phyloP scores from a whole-genome alignment of 345 rosid species.

The Aurinia saxatilis region DNA sequence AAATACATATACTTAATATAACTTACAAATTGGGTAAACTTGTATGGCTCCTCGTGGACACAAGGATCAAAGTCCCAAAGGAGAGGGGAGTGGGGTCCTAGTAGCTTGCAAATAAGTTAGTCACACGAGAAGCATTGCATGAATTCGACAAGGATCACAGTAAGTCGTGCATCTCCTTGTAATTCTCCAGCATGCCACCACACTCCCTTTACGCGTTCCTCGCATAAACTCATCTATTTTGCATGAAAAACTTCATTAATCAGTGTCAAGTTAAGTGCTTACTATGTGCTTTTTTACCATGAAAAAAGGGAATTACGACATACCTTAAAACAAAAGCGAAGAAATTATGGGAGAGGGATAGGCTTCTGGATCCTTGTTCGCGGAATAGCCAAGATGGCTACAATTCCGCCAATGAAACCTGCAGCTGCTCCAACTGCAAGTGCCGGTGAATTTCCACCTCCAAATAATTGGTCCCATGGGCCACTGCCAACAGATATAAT shows the following conservation, averaged over 20 bases:
- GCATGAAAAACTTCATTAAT: not conserved
- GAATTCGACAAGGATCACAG: constrained; percentile 15
- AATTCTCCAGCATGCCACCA: constrained; percentile 5
- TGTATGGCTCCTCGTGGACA: constrained; percentile 6
- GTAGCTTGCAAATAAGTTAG: constrained; percentile 22
- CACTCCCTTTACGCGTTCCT: not conserved
- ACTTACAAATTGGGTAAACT: constrained; percentile 16
- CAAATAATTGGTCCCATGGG: constrained; percentile 75
- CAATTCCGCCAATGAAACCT: constrained; percentile 53
- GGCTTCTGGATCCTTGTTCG: constrained; percentile 62
- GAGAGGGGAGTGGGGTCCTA: constrained; percentile 6
- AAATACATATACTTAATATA: not conserved
- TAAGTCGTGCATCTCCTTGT: constrained; percentile 18
- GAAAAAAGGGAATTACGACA: not conserved
- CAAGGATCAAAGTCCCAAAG: constrained; percentile 16
- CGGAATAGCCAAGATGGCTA: constrained; percentile 81
- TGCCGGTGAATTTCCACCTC: constrained; percentile 79
- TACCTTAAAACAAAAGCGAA: constrained; percentile 20
- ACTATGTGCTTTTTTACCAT: not conserved
- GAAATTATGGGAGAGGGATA: constrained; percentile 45
- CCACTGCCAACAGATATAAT: constrained; percentile 77
- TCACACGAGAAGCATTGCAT: constrained; percentile 16
- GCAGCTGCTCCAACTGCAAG: constrained; percentile 68
- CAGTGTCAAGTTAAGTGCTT: constrained; percentile 1
- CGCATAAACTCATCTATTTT: constrained; percentile 6